Conservation (phyloP, 768 basidiomycete species). For the Lactifluus pinguis region DNA sequence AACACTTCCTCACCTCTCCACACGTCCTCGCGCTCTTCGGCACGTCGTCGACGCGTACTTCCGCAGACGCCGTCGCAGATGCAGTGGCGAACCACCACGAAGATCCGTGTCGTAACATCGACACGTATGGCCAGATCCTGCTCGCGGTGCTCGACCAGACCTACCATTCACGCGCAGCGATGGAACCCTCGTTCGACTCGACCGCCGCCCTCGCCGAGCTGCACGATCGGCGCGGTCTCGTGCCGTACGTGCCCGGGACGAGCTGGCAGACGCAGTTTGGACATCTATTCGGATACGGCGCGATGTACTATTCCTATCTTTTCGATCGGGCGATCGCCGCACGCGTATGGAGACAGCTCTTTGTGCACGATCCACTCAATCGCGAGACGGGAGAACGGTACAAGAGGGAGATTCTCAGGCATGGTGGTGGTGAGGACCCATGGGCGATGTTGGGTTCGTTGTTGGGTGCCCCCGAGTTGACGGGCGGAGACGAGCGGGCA, state of each 20-base stretch:
- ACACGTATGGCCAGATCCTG: conserved; percentile 85
- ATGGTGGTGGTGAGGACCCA: conserved; percentile 86
- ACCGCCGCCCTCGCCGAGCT: conserved; percentile 56
- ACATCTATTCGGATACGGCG: conserved; percentile 92
- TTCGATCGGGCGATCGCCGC: conserved; percentile 95
- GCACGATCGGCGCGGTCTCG: conserved; percentile 60
- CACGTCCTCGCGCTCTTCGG: conserved; percentile 75
- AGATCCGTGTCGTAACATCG: conserved; percentile 75
- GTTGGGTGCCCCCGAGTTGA: conserved; percentile 55
- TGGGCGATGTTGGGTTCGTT: conserved; percentile 85
- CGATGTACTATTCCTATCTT: conserved; percentile 95
- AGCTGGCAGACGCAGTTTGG: conserved; percentile 95
- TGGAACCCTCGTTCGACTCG: conserved; percentile 57
- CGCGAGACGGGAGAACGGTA: conserved; percentile 74
- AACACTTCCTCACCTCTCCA: conserved; percentile 87
- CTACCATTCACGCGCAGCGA: conserved; percentile 69
- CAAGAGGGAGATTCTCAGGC: conserved; percentile 63
- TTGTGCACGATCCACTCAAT: conserved; percentile 55
- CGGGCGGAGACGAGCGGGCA: conserved; percentile 62
- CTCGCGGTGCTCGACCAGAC: conserved; percentile 83
- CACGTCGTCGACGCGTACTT: conserved; percentile 23
- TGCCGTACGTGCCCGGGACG: conserved; percentile 77
- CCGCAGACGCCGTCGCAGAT: conserved; percentile 26
- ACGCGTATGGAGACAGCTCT: conserved; percentile 77
- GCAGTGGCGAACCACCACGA: conserved; percentile 58